phyloP scores from a whole-genome alignment of 805 yeast genomes.

The Candida nemodendra region DNA sequence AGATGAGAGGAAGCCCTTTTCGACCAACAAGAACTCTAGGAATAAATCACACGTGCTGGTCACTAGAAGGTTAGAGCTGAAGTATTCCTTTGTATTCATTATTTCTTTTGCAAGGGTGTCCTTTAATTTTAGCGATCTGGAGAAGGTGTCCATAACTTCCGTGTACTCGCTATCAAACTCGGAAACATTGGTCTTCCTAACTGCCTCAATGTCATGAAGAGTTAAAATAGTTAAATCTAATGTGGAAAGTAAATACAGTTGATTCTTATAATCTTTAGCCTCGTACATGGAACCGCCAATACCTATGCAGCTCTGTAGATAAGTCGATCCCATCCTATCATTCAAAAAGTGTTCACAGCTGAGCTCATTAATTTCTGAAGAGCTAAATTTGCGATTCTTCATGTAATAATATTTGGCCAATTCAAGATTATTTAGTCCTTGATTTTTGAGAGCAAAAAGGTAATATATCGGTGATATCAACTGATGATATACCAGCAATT shows the following conservation, averaged over 20 bases:
- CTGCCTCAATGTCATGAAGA: constrained; percentile 16
- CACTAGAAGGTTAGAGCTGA: constrained; percentile 6
- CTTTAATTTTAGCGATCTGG: constrained; percentile 19
- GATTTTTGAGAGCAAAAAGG: constrained; percentile 40
- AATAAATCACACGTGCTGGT: constrained; percentile 11
- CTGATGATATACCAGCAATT: constrained; percentile 36
- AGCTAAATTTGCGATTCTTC: constrained; percentile 31
- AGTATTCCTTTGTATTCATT: constrained; percentile 5
- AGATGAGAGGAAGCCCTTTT: not conserved
- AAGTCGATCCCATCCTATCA: constrained; percentile 22
- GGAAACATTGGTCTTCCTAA: constrained; percentile 15
- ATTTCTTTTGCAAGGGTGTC: constrained; percentile 18
- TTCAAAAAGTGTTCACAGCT: constrained; percentile 22
- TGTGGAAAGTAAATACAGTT: constrained; percentile 23
- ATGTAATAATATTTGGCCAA: constrained; percentile 40
- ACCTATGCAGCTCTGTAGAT: constrained; percentile 23
- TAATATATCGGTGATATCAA: constrained; percentile 39
- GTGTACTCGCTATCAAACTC: constrained; percentile 25
- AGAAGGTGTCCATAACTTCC: constrained; percentile 19
- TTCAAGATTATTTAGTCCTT: constrained; percentile 35
- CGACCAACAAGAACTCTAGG: constrained; percentile 6
- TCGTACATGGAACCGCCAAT: constrained; percentile 24
- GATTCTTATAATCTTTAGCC: constrained; percentile 20
- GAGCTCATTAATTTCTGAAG: constrained; percentile 18
- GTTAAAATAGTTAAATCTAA: constrained; percentile 25